Base-by-base conservation (phyloP, 2,329 filamentous ascomycete species). In the Fusarium sp. region DNA sequence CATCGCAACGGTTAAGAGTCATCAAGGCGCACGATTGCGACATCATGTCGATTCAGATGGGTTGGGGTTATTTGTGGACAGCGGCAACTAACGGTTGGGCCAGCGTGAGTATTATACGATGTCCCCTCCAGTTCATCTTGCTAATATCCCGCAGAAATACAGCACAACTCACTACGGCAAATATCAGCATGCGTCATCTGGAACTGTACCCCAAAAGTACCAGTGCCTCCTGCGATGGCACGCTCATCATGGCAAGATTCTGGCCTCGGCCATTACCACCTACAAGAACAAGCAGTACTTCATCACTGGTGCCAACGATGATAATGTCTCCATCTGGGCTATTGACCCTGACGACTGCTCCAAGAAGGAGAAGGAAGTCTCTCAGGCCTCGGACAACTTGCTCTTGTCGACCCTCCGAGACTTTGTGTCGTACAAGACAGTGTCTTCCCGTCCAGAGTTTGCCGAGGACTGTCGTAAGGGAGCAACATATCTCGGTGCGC, bases 281-380 rank as follows among this genome's bases (percentile, higher is more conserved):
- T 90, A 93, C 81, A 89, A 92, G 34, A 89, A 90, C 59, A 90
- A 93, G 68, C 90, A 93, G n/a, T 90, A 97, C n/a, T 97, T 95
- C 81, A 95, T 98, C 60, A 98, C 96, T 0, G 97, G 97, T 10
- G 95, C 95, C 57, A 99, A 97, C 78, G 97, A 99, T 82, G 93
- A 95, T 80, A 93, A 92, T 0, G 91, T 99, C 30, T 93, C 94
- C 9, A 90, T 98, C 23, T 99, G 97, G 97, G 91, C 96, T 75
- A 88, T 97, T 61, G 84, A 87, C 4, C 85, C 85, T 63, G 78
- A 79, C 3, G 75, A 77, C 3, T 78, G 76, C 20, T 64, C 75
- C 4, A 77, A 76, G 16, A 85, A 84, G 67, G 83, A 84, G 2
- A 85, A 84, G 69, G 83, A 84, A 2, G 73, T 84, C 3, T 69